Conservation (phyloP, 495 filamentous ascomycete genomes). For the Chaetomidium leptoderma region DNA sequence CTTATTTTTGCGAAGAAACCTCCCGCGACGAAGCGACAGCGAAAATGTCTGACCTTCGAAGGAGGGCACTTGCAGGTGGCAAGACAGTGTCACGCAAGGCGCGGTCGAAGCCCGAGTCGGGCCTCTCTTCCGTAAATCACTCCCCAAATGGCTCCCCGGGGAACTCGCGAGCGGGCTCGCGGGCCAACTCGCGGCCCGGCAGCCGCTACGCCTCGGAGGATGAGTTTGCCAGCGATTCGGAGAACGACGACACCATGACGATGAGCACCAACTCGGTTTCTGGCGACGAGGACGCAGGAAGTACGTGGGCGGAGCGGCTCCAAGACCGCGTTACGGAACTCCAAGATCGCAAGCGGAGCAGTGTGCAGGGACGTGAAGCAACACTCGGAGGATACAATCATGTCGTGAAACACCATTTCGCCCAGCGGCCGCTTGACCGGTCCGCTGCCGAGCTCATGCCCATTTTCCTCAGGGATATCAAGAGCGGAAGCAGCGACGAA, state of each 20-base stretch:
- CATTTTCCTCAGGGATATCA: conserved; percentile 69
- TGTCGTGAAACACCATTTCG: conserved; percentile 69
- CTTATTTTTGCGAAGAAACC: background rate
- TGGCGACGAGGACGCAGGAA: conserved; percentile 47
- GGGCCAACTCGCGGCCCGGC: conserved; percentile 50
- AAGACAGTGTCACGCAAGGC: conserved; percentile 94
- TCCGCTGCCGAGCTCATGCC: conserved; percentile 62
- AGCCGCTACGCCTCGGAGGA: conserved; percentile 74
- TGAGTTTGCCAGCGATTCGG: conserved; percentile 58
- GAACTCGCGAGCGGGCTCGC: conserved; percentile 24
- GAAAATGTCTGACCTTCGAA: conserved; percentile 72
- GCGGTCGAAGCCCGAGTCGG: conserved; percentile 63
- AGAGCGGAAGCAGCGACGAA: conserved; percentile 62
- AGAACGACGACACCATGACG: conserved; percentile 42
- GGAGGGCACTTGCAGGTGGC: conserved; percentile 74
- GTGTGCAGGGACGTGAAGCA: conserved; percentile 72
- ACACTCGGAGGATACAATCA: conserved; percentile 65
- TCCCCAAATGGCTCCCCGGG: conserved; percentile 32
- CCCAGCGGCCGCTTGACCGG: conserved; percentile 58
- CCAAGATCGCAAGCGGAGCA: conserved; percentile 75
- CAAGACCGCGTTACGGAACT: conserved; percentile 73
- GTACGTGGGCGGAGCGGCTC: conserved; percentile 64
- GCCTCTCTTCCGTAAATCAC: conserved; percentile 48
- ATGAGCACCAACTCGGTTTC: conserved; percentile 28
- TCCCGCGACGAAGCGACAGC: background rate